Conservation (phyloP, 768 basidiomycete species). For the Thelephora ganbajun region DNA sequence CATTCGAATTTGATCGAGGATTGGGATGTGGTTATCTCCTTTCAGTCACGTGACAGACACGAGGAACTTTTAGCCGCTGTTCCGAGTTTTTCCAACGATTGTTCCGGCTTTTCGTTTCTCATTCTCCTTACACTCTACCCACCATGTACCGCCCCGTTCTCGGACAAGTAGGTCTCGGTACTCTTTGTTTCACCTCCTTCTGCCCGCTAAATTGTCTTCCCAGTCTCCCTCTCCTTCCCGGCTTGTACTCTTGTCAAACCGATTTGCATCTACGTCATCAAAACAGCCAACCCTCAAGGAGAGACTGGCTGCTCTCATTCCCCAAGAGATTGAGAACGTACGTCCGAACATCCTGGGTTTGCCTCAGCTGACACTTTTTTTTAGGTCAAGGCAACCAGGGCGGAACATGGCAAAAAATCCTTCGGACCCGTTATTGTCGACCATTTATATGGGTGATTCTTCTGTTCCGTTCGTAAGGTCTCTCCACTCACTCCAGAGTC, state of each 20-base stretch:
- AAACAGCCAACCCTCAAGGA: slow-evolving; percentile 80
- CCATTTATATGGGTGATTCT: slow-evolving; percentile 71
- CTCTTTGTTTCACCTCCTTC: slow-evolving; percentile 13
- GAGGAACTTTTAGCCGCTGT: not conserved
- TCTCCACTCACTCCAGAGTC: slow-evolving; percentile 5
- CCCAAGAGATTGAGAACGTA: slow-evolving; percentile 67
- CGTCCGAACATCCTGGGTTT: slow-evolving; percentile 7
- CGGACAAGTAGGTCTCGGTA: slow-evolving; percentile 19
- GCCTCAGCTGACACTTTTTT: slow-evolving; percentile 6
- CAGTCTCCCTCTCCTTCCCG: slow-evolving; percentile 35
- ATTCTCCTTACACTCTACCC: slow-evolving; percentile 9
- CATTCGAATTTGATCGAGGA: not conserved
- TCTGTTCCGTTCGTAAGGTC: not conserved
- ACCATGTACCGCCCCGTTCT: slow-evolving; percentile 17
- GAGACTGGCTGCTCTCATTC: slow-evolving; percentile 86
- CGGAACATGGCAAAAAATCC: slow-evolving; percentile 80
- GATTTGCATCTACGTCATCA: slow-evolving; percentile 49
- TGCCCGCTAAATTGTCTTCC: slow-evolving; percentile 1
- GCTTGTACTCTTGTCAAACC: slow-evolving; percentile 32
- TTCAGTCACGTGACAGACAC: not conserved
- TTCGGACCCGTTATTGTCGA: slow-evolving; percentile 88
- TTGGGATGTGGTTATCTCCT: not conserved
- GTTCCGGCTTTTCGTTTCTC: not conserved
- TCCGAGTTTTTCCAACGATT: not conserved
- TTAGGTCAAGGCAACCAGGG: slow-evolving; percentile 73